Base-by-base conservation (phyloP, 352 stramenopile genomes). In the Porosira glacialis region DNA sequence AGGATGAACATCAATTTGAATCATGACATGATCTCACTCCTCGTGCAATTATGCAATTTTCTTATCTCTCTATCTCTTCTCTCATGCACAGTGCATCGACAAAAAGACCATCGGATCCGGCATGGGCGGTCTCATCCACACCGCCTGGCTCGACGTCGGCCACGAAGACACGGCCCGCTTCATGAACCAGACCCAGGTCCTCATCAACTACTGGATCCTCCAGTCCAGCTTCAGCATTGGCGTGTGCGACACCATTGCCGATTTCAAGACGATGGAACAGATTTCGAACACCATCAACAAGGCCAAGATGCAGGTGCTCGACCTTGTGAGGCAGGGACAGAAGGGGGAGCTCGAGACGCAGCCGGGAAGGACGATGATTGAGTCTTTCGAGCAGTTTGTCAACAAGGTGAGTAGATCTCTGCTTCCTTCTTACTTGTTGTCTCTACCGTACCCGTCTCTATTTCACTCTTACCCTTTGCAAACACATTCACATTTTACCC, bases 221-320 rank as follows among this genome's bases (percentile, higher is more conserved):
- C 93, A 97, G 52, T 90, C 86, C 48, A 98, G 94, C 81, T 99
- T 99, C 78, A 98, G 94, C 53, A 97, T 99, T 47, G 96, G 96
- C 82, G 93, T 98, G 35, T 97, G 90, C 59, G 97, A 99, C 83
- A 97, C 96, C 11, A 97, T 99, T 82, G 95, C 96, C 62, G 96
- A 99, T 85, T 91, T 97, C 28, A 92, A 87, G 33, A 99, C 96
- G 13, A 93, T 99, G 81, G 93, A 96, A 75, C 96, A 96, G 51
- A 99, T 99, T 82, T 93, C 97, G 76, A 92, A 96, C 59, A 98
- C 97, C 47, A 98, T 99, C 76, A 97, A 97, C 48, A 95, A 98
- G 74, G 96, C 95, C 1, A 99, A 99, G 83, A 44, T 82, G 28
- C 83, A 95, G 63, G 91, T 95, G 63, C 76, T 93, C 38, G 88